A percentile compares a stretch with the other conserved stretches of the same genome.
phyloP scores from a whole-genome alignment of 1,284 basidiomycete species.

The Cryptococcus depauperatus region DNA sequence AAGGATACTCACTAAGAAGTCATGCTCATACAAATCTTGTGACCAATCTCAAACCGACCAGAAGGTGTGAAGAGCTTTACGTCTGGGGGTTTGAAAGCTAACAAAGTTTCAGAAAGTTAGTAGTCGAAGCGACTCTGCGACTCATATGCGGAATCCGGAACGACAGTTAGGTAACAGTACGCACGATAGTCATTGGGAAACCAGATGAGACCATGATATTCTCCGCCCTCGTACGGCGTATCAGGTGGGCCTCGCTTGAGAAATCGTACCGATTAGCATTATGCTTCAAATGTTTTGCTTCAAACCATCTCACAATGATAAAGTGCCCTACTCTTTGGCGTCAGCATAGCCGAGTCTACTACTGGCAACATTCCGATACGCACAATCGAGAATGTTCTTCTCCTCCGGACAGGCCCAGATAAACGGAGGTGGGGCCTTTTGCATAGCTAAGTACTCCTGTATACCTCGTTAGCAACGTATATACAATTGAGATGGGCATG shows the following conservation, averaged over 20 bases:
- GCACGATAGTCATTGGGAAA: slow-evolving; percentile 84
- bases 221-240: slow-evolving; percentile 82
- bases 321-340: slow-evolving; percentile 62
- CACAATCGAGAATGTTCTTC: slow-evolving; percentile 73
- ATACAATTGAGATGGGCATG: neutral
- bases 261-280: no score
- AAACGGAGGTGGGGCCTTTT: slow-evolving; percentile 85
- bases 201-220: slow-evolving; percentile 67
- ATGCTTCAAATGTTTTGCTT: no score
- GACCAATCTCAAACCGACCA: slow-evolving; percentile 83
- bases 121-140: neutral
- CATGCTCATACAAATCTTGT: slow-evolving; percentile 51
- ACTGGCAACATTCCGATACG: slow-evolving; percentile 13
- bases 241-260: slow-evolving; percentile 87
- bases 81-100: slow-evolving; percentile 89
- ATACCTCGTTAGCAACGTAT: slow-evolving; percentile 43
- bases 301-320: slow-evolving; percentile 60
- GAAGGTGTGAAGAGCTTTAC: slow-evolving; percentile 97
- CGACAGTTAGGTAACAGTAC: slow-evolving; percentile 43
- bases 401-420: slow-evolving; percentile 90
- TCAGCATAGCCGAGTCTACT: no score
- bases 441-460: slow-evolving; percentile 89
- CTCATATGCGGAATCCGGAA: neutral
- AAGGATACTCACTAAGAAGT: neutral
- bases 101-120: neutral